Conservation (phyloP, 2,329 filamentous ascomycete genomes). For the Botryotinia narcissicola region DNA sequence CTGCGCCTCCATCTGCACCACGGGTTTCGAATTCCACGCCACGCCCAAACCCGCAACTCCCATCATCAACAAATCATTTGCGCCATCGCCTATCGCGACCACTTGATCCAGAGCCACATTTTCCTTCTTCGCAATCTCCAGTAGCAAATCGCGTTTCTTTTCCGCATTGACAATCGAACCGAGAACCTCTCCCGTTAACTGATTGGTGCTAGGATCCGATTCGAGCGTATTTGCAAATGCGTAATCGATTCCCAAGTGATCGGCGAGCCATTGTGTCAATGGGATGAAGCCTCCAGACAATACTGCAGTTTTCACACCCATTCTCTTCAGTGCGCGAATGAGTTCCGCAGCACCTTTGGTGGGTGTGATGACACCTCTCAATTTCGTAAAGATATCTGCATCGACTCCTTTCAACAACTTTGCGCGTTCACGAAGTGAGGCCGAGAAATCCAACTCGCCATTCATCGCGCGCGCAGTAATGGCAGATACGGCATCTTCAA, state of each 20-base stretch:
- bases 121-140: conserved; percentile 68
- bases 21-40: conserved; percentile 81
- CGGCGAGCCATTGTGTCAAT: conserved; percentile 81
- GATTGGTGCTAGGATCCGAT: conserved; percentile 52
- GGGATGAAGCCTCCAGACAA: conserved; percentile 90
- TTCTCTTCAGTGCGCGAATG: conserved; percentile 67
- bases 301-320: conserved; percentile 87
- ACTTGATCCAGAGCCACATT: conserved; percentile 63
- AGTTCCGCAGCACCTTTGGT: conserved; percentile 78
- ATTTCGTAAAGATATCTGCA: conserved; percentile 71
- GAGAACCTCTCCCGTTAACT: conserved; percentile 69
- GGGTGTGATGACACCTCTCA: conserved; percentile 73
- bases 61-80: conserved; percentile 82
- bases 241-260: conserved; percentile 78
- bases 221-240: conserved; percentile 84
- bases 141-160: conserved; percentile 68
- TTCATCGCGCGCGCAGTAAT: conserved; percentile 96
- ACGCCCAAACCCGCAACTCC: conserved; percentile 71
- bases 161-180: conserved; percentile 74
- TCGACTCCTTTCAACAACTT: conserved; percentile 78
- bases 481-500: conserved; percentile 77
- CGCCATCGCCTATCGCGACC: conserved; percentile 76
- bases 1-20: conserved; percentile 74
- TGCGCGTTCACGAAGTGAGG: conserved; percentile 77
- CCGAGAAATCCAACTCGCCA: conserved; percentile 89